Evolutionary conservation across 2,329 filamentous ascomycete genomes (phyloP), one percentile per base, ranked within the genome.

Genomic region (Metarhizium sp.): DNA sequence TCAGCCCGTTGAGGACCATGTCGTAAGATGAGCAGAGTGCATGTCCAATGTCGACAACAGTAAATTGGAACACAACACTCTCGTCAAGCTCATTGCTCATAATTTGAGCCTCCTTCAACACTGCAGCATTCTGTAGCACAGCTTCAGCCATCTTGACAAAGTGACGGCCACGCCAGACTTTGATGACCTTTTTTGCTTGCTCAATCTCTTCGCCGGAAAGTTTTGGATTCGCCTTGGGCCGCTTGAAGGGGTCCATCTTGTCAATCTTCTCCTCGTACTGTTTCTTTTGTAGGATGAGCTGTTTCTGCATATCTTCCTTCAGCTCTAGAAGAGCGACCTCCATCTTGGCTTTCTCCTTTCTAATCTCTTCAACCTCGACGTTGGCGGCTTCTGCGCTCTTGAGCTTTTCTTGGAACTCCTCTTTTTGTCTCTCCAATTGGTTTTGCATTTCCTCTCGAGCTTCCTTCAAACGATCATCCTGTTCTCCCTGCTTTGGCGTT

Each of bases 1-100:
- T 87, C 46, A 96, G 85, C 20, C 90, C 92, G 64, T 95, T 96
- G 46, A 99, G 78, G 3, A 97, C 91, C 72, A 99, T 87, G 69
- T 99, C 94, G 71, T 99, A 99, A 1, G 92, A 95, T 3, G 94
- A 99, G 62, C 88, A 92, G 61, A 95, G 80, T 25, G 85, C 85
- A 65, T 99, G 92, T 1, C 94, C 94, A 59, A 87, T 77, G 64
- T 96, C 92, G 36, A 97, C 84, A 55, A 96, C 85, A 13, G 90
- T 87, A 67, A 97, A 99, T 69, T 99, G 94, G 68, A 99, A 97
- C 20, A 92, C 86, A 8, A 96, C 88, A 60, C 85, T 85, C 69
- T 96, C 94, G 62, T 94, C 89, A 75, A 99, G 88, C 64, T 95
- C 90, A 63, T 96, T 92, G 73, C 92, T 95, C 90, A 99, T 94